Evolutionary conservation across 352 stramenopile species (phyloP).

Genomic region (Phytophthora palmivora): DNA sequence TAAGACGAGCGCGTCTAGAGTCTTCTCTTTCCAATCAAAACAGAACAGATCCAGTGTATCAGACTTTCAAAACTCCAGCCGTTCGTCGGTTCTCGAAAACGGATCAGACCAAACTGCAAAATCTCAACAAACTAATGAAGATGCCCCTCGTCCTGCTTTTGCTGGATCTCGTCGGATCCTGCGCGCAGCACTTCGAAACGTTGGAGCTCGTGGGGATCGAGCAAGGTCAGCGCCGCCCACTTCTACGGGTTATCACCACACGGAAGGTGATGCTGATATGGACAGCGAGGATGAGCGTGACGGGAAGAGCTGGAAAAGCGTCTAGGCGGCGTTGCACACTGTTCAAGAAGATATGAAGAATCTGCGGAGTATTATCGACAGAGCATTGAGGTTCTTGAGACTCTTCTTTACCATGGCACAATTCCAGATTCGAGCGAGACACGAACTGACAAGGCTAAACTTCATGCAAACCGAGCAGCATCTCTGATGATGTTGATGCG

Average conservation of each 20-base stretch:
- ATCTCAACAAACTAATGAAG: neutral
- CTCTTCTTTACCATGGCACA: conserved; percentile 37
- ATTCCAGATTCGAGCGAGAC: conserved; percentile 45
- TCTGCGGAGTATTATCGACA: conserved; percentile 67
- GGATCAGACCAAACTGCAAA: conserved; percentile 11
- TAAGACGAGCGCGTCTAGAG: neutral
- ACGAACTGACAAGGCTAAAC: conserved; percentile 81
- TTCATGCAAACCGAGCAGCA: conserved; percentile 81
- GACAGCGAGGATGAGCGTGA: conserved; percentile 45
- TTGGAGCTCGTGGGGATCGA: conserved; percentile 24
- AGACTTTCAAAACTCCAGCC: neutral
- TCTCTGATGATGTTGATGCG: conserved; percentile 85
- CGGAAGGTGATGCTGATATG: conserved; percentile 38
- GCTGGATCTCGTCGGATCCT: conserved; percentile 41
- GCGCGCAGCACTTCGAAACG: conserved; percentile 34
- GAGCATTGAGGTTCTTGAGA: conserved; percentile 62
- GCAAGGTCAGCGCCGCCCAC: conserved; percentile 22
- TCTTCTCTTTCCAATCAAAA: neutral
- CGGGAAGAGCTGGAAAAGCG: conserved; percentile 67
- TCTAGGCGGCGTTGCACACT: conserved; percentile 60
- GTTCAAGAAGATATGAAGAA: conserved; percentile 47
- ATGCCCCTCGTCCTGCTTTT: conserved; percentile 15
- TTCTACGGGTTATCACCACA: neutral
- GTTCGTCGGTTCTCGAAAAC: conserved; percentile 1
- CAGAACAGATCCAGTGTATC: neutral